Conservation (phyloP, 2,329 filamentous ascomycete genomes). For the Sporothrix inflata region DNA sequence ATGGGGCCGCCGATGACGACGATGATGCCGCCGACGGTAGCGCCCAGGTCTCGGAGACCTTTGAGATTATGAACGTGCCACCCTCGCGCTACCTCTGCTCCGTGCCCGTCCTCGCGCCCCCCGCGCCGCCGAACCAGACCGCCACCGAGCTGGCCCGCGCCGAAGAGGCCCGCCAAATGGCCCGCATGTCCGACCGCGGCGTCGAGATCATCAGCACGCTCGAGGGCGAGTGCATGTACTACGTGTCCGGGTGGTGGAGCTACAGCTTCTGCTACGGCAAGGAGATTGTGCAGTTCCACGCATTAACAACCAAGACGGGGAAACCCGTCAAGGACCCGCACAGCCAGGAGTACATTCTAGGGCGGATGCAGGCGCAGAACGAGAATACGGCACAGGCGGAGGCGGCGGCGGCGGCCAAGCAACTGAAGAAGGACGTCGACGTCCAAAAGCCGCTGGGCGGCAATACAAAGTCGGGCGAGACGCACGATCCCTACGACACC, state of each 20-base stretch:
- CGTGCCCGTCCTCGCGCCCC: conserved; percentile 70
- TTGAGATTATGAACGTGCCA: conserved; percentile 75
- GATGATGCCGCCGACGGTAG: conserved; percentile 41
- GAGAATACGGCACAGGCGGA: neutral
- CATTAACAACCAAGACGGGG: conserved; percentile 70
- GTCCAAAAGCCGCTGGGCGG: conserved; percentile 29
- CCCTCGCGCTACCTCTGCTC: conserved; percentile 79
- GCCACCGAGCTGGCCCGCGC: conserved; percentile 69
- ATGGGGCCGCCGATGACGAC: conserved; percentile 33
- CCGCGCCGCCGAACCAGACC: conserved; percentile 62
- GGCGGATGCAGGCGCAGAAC: conserved; percentile 52
- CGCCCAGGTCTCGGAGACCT: conserved; percentile 51
- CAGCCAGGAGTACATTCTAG: conserved; percentile 77
- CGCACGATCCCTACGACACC: conserved; percentile 50
- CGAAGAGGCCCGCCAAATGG: conserved; percentile 79
- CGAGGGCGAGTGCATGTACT: conserved; percentile 79
- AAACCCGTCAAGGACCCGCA: conserved; percentile 77
- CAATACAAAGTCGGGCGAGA: conserved; percentile 15
- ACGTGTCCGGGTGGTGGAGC: conserved; percentile 88
- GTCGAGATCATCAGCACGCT: conserved; percentile 80
- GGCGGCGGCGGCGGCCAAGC: conserved; percentile 19
- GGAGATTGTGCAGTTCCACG: conserved; percentile 89
- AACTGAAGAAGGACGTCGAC: conserved; percentile 31
- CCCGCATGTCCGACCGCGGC: conserved; percentile 74
- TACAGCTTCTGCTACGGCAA: conserved; percentile 92